A percentile compares a stretch with the other conserved stretches of the same genome.
Conservation (phyloP, 2,329 filamentous ascomycete species). For the Fusarium armeniacum region DNA sequence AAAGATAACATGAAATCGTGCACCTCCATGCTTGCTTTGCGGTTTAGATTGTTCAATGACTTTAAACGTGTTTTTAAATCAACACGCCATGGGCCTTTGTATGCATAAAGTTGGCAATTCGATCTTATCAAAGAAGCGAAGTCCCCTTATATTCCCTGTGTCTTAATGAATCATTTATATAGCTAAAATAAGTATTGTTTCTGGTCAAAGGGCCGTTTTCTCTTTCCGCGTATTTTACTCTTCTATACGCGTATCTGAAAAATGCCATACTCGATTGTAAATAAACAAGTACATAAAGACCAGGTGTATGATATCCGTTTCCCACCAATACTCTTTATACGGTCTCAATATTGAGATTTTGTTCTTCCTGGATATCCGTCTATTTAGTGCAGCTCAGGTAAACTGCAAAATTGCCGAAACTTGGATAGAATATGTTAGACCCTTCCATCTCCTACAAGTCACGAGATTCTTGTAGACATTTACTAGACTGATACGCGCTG, state of each 20-base stretch:
- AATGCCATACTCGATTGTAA: neutral
- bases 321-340: neutral
- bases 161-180: neutral
- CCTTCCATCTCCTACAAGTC: neutral
- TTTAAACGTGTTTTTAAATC: neutral
- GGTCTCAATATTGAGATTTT: rapidly evolving
- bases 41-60: neutral
- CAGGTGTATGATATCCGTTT: neutral
- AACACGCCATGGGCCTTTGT: neutral
- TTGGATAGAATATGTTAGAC: neutral
- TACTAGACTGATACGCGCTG: neutral
- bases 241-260: neutral
- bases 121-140: neutral
- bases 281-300: too few relatives aligned
- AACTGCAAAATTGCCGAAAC: neutral
- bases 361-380: neutral
- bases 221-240: neutral
- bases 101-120: neutral
- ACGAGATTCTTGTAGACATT: neutral
- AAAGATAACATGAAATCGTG: too few relatives aligned
- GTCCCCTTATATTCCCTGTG: neutral
- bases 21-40: neutral
- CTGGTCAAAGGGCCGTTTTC: neutral
- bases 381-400: neutral
- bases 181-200: neutral